A percentile compares a stretch with the other conserved stretches of the same genome.
These are phyloP conservation scores for Colletotrichum eremochloae DNA, from an alignment of 2,329 filamentous ascomycete species.

Conservation along the genomic window DNA sequence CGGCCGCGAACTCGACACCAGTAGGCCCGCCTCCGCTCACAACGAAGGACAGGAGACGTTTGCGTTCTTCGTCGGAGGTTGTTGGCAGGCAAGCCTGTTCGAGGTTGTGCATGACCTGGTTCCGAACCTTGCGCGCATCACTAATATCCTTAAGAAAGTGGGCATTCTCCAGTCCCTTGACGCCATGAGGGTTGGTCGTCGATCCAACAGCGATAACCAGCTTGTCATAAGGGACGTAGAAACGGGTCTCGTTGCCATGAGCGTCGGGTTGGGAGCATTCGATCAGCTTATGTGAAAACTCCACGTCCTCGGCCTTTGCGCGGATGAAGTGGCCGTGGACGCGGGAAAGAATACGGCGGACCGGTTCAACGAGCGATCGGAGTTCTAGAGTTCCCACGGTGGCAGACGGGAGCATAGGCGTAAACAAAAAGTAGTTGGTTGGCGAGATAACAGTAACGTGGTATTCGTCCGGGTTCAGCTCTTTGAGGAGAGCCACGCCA, in stretches of 20 bases:
- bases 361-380: conserved; percentile 91
- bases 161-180: conserved; percentile 93
- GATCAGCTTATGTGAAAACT: conserved; percentile 91
- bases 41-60: conserved; percentile 92
- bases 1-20: conserved; percentile 96
- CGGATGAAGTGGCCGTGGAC: conserved; percentile 92
- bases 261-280: conserved; percentile 83
- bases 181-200: conserved; percentile 93
- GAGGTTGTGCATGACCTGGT: conserved; percentile 88
- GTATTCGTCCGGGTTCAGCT: conserved; percentile 90
- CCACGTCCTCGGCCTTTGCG: conserved; percentile 87
- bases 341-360: conserved; percentile 83
- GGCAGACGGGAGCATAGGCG: conserved; percentile 96
- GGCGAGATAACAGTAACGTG: conserved; percentile 96
- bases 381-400: conserved; percentile 96
- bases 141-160: conserved; percentile 96
- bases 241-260: conserved; percentile 79
- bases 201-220: conserved; percentile 93
- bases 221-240: conserved; percentile 98
- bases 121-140: conserved; percentile 90
- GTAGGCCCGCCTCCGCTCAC: conserved; percentile 95
- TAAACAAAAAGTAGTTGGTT: conserved; percentile 97
- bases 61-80: conserved; percentile 88
- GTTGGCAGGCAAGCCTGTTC: conserved; percentile 94
- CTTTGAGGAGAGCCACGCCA: conserved; percentile 90